Base-by-base conservation (phyloP, 495 filamentous ascomycete species). In the Aspergillus nidulans region DNA sequence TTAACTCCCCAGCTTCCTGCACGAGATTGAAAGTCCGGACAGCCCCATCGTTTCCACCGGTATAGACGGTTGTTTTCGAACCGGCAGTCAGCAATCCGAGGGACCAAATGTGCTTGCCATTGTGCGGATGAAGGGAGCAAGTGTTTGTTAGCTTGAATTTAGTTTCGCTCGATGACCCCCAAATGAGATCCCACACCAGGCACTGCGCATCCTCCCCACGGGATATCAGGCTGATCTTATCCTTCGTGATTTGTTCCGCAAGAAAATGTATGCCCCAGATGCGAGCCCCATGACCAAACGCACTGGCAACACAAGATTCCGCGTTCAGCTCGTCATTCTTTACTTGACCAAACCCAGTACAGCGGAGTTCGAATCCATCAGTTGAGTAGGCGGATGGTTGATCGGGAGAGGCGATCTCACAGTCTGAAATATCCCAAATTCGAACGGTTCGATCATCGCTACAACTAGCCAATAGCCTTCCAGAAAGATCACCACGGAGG, bases 391-490 rank as follows among this genome's bases (percentile, higher is more conserved):
- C 63, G n/a, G 64, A 69, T 26, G 51, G 67, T 43, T 74, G 70
- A 13, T 67, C 36, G 6, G 55, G 63, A 4, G 68, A 62, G 34
- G 56, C 63, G 2, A 55, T 47, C 26, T 71, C 63, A 30, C 81
- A 71, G 34, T 78, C 70, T 0, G 84, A 79, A 18, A 98, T 81
- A 58, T 96, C 84, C 95, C 95, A 97, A 0, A 97, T 70, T 26
- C 90, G 77, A 25, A 99, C 84, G 0, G 91, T 95, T 47, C 94
- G 79, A 68, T 99, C 94, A 69, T 99, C 94, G 60, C 92, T 97
- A 63, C 94, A 99, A 54, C 90, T 97, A 21, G 88, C 88, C 3
- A 99, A 71, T 12, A 95, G 57, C 40, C 89, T 77, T 18, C 70
- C 69, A 18, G 67, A 64, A 8, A 61, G 56, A 9, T 65, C 71